A percentile compares a stretch with the other conserved stretches of the same genome.
Conservation (phyloP, 2,329 filamentous ascomycete genomes). For the Pseudocercospora vitis region DNA sequence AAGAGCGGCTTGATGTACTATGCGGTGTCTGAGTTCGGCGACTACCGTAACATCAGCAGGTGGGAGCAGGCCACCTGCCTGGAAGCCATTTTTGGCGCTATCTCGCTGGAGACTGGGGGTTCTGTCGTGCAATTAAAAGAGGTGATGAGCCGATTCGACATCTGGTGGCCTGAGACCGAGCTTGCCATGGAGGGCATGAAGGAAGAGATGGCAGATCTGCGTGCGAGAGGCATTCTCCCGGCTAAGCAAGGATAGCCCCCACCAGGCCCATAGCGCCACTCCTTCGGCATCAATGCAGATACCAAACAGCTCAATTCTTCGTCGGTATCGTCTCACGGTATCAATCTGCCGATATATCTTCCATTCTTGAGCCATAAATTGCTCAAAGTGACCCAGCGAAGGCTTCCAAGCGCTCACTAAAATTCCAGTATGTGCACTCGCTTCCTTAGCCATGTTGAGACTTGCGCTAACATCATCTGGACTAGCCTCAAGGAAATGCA, state of each 20-base stretch:
- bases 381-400: too few relatives aligned
- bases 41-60: not conserved
- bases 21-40: not conserved
- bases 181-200: not conserved
- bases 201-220: not conserved
- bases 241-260: not conserved
- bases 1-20: not conserved
- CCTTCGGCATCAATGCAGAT: too few relatives aligned
- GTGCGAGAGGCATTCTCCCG: not conserved
- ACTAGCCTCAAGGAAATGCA: too few relatives aligned
- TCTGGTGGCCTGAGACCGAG: not conserved
- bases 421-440: too few relatives aligned
- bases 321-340: too few relatives aligned
- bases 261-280: too few relatives aligned
- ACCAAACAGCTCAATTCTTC: too few relatives aligned
- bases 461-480: too few relatives aligned
- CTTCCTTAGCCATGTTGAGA: too few relatives aligned
- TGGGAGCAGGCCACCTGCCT: not conserved
- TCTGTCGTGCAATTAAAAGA: not conserved
- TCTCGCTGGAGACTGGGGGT: not conserved
- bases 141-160: not conserved
- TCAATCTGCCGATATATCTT: too few relatives aligned
- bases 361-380: too few relatives aligned
- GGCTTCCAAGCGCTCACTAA: too few relatives aligned
- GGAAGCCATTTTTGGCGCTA: slow-evolving; percentile 12